These are phyloP conservation scores for Cladosporium austrohemisphaericum DNA, from an alignment of 2,329 filamentous ascomycete species.

Conservation along the genomic window DNA sequence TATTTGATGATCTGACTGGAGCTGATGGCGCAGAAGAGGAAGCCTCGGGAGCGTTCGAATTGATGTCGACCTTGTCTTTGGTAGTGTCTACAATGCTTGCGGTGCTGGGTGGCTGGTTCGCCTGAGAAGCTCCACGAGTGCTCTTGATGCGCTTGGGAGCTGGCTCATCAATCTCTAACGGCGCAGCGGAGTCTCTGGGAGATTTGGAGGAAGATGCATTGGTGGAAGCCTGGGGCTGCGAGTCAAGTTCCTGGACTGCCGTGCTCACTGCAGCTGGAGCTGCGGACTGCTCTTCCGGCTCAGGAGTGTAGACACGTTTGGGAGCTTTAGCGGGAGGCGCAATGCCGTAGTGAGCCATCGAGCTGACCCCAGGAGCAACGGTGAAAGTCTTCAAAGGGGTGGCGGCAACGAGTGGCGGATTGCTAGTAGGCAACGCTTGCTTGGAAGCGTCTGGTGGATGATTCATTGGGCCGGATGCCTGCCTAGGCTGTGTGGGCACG, in stretches of 20 bases:
- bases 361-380: not conserved
- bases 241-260: not conserved
- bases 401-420: too few species aligned
- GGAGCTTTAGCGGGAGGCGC: not conserved
- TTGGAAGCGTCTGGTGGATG: too few species aligned
- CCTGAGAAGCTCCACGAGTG: not conserved
- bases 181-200: not conserved
- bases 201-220: not conserved
- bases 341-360: constrained; percentile 7
- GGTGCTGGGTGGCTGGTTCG: not conserved
- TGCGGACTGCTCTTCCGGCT: not conserved
- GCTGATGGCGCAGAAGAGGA: not conserved
- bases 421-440: too few species aligned
- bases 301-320: not conserved
- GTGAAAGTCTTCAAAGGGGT: not conserved
- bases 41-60: too few species aligned
- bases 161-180: not conserved
- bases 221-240: not conserved
- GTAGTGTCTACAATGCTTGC: not conserved
- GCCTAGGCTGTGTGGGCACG: too few species aligned
- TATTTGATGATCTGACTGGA: not conserved
- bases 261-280: not conserved
- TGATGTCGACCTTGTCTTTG: not conserved
- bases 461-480: too few species aligned
- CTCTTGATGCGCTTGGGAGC: not conserved